Conservation (phyloP, 2,329 filamentous ascomycete species). For the Pestalotiopsis sp. region DNA sequence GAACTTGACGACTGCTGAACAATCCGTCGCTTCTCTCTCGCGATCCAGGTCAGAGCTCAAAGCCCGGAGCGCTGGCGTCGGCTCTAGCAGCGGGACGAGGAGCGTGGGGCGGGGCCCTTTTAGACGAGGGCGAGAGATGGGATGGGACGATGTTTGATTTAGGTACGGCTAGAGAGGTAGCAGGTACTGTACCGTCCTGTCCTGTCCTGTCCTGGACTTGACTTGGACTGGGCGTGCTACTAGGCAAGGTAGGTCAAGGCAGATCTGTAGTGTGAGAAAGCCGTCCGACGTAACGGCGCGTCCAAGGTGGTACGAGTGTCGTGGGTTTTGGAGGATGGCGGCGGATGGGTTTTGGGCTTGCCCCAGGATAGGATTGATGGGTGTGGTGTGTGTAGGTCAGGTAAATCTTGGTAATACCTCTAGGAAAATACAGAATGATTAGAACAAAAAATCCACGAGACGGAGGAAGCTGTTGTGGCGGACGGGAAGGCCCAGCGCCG, state of each 20-base stretch:
- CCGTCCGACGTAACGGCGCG: slow-evolving; percentile 8
- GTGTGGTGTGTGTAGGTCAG: neutral
- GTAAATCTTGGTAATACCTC: neutral
- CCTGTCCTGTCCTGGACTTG: neutral
- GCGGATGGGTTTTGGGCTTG: neutral
- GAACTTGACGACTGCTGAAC: neutral
- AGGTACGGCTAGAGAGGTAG: neutral
- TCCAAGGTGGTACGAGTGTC: neutral
- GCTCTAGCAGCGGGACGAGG: neutral
- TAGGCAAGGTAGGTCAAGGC: neutral
- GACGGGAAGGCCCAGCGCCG: slow-evolving; percentile 5
- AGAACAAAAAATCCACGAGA: slow-evolving; percentile 1
- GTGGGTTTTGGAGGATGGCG: neutral
- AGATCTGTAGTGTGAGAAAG: neutral
- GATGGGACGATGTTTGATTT: neutral
- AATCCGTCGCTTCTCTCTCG: neutral
- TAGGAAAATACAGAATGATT: neutral
- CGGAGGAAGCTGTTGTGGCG: slow-evolving; percentile 7
- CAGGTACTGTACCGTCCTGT: neutral
- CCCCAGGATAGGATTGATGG: neutral
- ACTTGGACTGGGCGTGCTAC: neutral
- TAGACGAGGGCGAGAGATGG: neutral
- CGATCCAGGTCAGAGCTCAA: neutral
- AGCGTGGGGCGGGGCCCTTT: neutral
- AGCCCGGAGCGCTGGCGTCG: neutral